These are phyloP conservation scores for Fraxinus platypoda DNA, from an alignment of 305 asterid genomes.

Conservation along the genomic window DNA sequence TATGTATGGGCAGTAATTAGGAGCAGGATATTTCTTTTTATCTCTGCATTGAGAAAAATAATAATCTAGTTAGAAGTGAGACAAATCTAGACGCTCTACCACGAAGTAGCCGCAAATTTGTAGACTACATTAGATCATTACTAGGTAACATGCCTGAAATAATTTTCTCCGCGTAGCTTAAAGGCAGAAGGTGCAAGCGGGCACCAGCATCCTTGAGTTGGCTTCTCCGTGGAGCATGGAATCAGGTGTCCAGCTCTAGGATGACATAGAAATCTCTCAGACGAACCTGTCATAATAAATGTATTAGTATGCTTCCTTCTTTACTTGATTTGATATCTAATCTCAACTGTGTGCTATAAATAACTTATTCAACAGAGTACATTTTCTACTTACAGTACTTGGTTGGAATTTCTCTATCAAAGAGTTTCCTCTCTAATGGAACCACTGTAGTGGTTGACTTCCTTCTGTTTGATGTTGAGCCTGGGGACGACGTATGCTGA, in stretches of 20 bases:
- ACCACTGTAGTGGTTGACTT: conserved; percentile 29
- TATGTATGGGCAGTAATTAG: conserved; percentile 61
- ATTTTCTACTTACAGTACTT: conserved; percentile 38
- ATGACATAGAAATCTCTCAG: conserved; percentile 42
- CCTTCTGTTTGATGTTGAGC: conserved; percentile 26
- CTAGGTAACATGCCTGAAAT: conserved; percentile 58
- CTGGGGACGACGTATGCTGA: conserved; percentile 23
- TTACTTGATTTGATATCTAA: background rate
- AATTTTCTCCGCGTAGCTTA: conserved; percentile 74
- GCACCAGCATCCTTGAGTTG: conserved; percentile 59
- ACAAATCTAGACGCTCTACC: background rate
- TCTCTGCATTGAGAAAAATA: conserved; percentile 49
- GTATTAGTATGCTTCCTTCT: background rate
- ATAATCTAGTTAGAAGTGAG: background rate
- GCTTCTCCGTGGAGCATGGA: conserved; percentile 45
- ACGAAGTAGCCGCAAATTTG: background rate
- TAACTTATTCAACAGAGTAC: background rate
- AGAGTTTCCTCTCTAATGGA: conserved; percentile 26
- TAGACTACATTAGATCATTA: background rate
- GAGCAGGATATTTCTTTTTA: conserved; percentile 65
- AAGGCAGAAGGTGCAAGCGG: conserved; percentile 67
- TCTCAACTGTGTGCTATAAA: background rate
- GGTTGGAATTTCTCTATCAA: conserved; percentile 27
- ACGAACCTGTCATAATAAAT: conserved; percentile 34
- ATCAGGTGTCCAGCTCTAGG: conserved; percentile 57